A percentile compares a stretch with the other conserved stretches of the same genome.
Evolutionary conservation across 352 stramenopile genomes (phyloP).

Genomic region (Pythium scleroteichum): DNA sequence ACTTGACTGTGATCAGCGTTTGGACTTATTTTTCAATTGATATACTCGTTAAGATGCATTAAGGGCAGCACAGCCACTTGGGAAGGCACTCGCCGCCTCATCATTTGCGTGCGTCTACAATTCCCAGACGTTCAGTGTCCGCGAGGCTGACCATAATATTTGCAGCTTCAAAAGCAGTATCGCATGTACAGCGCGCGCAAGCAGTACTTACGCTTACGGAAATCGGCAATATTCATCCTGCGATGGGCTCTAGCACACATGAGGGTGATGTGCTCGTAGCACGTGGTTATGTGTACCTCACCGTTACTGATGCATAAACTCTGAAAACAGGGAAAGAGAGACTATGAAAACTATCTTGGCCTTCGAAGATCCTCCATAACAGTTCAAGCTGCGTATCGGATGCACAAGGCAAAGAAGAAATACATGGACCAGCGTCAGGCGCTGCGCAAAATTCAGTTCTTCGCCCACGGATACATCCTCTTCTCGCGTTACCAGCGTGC

Average conservation of each 20-base stretch:
- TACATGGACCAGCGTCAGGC: slow-evolving; percentile 33
- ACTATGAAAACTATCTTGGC: slow-evolving; percentile 33
- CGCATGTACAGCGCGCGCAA: slow-evolving; percentile 69
- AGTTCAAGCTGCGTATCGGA: slow-evolving; percentile 49
- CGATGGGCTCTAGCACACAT: slow-evolving; percentile 50
- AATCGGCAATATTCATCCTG: slow-evolving; percentile 53
- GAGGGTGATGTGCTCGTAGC: slow-evolving; percentile 34
- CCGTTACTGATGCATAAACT: background rate
- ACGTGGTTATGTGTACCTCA: no score
- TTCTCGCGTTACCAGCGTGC: slow-evolving; percentile 47
- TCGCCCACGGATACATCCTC: slow-evolving; percentile 48
- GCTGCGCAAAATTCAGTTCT: slow-evolving; percentile 32
- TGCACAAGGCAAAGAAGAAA: slow-evolving; percentile 26
- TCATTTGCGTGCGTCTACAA: slow-evolving; percentile 49
- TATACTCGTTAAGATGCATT: slow-evolving; percentile 35
- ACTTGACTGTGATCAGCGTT: no score
- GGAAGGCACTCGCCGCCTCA: slow-evolving; percentile 63
- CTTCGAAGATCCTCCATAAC: slow-evolving; percentile 38
- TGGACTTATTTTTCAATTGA: slow-evolving; percentile 1
- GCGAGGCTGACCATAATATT: background rate
- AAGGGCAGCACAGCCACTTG: slow-evolving; percentile 58
- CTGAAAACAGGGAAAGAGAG: slow-evolving; percentile 26
- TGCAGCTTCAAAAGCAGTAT: slow-evolving; percentile 70
- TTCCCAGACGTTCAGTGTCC: background rate
- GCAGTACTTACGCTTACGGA: slow-evolving; percentile 37